Conservation (phyloP, 805 yeast genomes). For the Hanseniaspora vineae region DNA sequence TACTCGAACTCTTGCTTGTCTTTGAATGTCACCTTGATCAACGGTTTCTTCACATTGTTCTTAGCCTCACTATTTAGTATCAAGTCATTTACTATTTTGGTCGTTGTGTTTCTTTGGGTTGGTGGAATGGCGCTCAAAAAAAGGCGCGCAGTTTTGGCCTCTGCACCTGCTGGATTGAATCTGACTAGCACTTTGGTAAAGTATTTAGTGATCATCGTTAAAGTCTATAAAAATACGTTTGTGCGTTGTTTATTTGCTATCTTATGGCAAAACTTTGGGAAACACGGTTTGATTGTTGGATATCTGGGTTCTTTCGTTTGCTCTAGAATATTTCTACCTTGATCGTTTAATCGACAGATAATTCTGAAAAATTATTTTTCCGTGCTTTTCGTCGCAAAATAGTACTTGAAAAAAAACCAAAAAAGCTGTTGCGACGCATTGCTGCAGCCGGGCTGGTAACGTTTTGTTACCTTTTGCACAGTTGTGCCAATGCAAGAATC, state of each 20-base stretch:
- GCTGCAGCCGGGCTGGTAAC: too few species aligned
- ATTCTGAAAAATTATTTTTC: too few species aligned
- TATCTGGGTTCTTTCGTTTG: too few species aligned
- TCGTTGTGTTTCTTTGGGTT: conserved; percentile 43
- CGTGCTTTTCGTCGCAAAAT: too few species aligned
- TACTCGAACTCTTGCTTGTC: conserved; percentile 61
- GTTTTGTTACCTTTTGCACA: too few species aligned
- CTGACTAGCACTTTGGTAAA: conserved; percentile 64
- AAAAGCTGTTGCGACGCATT: too few species aligned
- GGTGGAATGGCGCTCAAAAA: conserved; percentile 77
- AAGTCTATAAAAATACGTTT: not conserved
- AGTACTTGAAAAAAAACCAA: too few species aligned
- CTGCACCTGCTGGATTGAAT: conserved; percentile 65
- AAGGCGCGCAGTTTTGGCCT: conserved; percentile 69
- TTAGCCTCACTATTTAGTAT: conserved; percentile 28
- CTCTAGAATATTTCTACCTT: too few species aligned
- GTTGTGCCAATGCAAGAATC: too few species aligned
- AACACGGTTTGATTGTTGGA: too few species aligned
- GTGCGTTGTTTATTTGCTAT: not conserved
- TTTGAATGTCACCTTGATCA: conserved; percentile 64
- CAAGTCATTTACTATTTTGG: conserved; percentile 48
- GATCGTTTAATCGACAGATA: too few species aligned
- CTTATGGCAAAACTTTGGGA: too few species aligned
- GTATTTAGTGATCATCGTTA: conserved; percentile 75
- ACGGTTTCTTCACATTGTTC: conserved; percentile 31